Conservation (phyloP, 352 stramenopile genomes). For the Thraustotheca clavata region DNA sequence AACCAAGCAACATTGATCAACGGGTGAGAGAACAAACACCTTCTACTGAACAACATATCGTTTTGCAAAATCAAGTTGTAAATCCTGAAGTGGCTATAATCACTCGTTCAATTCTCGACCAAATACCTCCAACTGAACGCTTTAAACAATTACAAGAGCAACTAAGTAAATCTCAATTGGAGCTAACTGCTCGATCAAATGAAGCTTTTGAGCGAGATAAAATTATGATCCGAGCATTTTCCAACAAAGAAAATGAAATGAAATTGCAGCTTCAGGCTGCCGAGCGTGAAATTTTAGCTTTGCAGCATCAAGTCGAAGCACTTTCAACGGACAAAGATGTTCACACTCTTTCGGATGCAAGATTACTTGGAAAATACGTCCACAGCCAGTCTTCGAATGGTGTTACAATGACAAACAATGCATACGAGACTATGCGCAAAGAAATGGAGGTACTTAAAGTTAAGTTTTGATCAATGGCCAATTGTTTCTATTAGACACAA, state of each 20-base stretch:
- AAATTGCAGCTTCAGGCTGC: slow-evolving; percentile 57
- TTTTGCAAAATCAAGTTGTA: neutral
- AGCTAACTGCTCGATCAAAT: neutral
- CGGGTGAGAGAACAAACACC: neutral
- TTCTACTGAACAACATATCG: neutral
- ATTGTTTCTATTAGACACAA: slow-evolving; percentile 42
- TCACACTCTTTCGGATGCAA: slow-evolving; percentile 14
- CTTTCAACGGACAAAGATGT: slow-evolving; percentile 20
- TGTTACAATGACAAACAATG: slow-evolving; percentile 10
- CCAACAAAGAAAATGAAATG: slow-evolving; percentile 48
- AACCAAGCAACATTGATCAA: neutral
- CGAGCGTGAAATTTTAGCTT: slow-evolving; percentile 53
- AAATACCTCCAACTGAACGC: neutral
- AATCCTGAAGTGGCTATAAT: neutral
- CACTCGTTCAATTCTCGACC: neutral
- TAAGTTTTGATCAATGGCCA: neutral
- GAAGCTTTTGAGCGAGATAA: slow-evolving; percentile 19
- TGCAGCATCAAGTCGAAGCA: slow-evolving; percentile 55
- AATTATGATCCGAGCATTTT: slow-evolving; percentile 9
- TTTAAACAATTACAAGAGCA: neutral
- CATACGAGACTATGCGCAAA: slow-evolving; percentile 30
- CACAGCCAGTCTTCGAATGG: neutral
- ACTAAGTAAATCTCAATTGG: neutral
- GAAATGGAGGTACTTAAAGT: slow-evolving; percentile 37
- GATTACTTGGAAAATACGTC: slow-evolving; percentile 11